phyloP scores from a whole-genome alignment of 352 stramenopile genomes.

The Phytophthora brassicae region DNA sequence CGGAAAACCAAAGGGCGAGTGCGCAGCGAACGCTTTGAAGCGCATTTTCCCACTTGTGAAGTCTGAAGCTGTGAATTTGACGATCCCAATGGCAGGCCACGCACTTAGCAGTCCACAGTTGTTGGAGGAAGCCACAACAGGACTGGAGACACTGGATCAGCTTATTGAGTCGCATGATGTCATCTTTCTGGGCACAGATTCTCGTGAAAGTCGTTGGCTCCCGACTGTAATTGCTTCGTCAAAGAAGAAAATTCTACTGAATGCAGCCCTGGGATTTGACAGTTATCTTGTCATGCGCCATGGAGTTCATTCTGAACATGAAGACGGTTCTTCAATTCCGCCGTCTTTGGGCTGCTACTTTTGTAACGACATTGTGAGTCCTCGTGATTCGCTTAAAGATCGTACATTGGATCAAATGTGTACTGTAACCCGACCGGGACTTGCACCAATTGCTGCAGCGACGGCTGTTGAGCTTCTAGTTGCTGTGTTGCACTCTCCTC shows the following conservation, averaged over 20 bases:
- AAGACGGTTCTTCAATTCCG: conserved; percentile 7
- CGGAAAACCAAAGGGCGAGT: conserved; percentile 92
- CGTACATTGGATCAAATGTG: conserved; percentile 99
- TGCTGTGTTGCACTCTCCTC: conserved; percentile 92
- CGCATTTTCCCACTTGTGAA: conserved; percentile 94
- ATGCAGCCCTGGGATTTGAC: conserved; percentile 92
- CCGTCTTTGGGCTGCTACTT: conserved; percentile 97
- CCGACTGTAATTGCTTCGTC: conserved; percentile 94
- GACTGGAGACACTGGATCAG: conserved; percentile 80
- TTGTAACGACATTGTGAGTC: conserved; percentile 98
- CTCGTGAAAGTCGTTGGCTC: conserved; percentile 97
- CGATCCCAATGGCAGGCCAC: conserved; percentile 99
- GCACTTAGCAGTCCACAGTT: conserved; percentile 62
- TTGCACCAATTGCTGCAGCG: conserved; percentile 91
- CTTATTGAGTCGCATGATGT: conserved; percentile 95
- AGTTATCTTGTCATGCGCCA: conserved; percentile 99
- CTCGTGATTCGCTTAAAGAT: conserved; percentile 96
- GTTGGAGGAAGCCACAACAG: conserved; percentile 60
- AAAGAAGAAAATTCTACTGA: conserved; percentile 90
- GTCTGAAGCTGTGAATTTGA: conserved; percentile 86
- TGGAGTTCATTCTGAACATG: conserved; percentile 50
- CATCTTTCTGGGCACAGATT: conserved; percentile 98
- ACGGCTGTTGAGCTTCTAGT: conserved; percentile 97
- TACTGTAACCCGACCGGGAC: conserved; percentile 97
- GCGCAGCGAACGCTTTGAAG: conserved; percentile 91